Percentiles rank a stretch among this genome's conserved stretches.
phyloP scores from a whole-genome alignment of 2,329 filamentous ascomycete species.

The Colletotrichum salicis region DNA sequence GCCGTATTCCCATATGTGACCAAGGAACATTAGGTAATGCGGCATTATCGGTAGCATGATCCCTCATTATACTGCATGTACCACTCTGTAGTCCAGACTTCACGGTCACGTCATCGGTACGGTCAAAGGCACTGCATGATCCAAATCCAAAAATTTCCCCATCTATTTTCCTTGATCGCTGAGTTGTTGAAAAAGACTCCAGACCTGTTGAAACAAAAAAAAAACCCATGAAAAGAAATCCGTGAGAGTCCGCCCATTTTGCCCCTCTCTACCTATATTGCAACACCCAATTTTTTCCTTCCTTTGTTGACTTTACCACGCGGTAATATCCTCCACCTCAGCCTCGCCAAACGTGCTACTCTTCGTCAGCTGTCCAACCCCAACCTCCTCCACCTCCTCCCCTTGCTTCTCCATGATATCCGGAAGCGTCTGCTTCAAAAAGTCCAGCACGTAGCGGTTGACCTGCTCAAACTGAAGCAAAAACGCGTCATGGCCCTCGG shows the following conservation, averaged over 20 bases:
- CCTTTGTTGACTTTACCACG: conserved; percentile 71
- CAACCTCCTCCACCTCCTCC: conserved; percentile 54
- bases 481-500: conserved; percentile 97
- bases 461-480: conserved; percentile 97
- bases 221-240: not conserved
- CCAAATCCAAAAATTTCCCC: not conserved
- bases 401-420: conserved; percentile 83
- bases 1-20: not conserved
- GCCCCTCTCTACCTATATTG: too few relatives aligned
- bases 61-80: not conserved
- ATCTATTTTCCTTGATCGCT: conserved; percentile 25
- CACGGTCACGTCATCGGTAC: not conserved
- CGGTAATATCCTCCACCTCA: conserved; percentile 95
- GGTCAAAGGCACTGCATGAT: not conserved
- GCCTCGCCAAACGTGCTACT: conserved; percentile 94
- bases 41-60: not conserved
- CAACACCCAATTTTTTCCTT: not conserved
- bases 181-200: conserved; percentile 33
- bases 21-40: not conserved
- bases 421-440: conserved; percentile 83
- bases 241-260: not conserved
- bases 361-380: conserved; percentile 76
- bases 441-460: conserved; percentile 85
- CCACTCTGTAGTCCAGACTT: not conserved
- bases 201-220: conserved; percentile 27